Percentiles rank a stretch among this genome's conserved stretches.
These are phyloP conservation scores for Globisporangium radiosum DNA, from an alignment of 352 stramenopile genomes.

Conservation along the genomic window DNA sequence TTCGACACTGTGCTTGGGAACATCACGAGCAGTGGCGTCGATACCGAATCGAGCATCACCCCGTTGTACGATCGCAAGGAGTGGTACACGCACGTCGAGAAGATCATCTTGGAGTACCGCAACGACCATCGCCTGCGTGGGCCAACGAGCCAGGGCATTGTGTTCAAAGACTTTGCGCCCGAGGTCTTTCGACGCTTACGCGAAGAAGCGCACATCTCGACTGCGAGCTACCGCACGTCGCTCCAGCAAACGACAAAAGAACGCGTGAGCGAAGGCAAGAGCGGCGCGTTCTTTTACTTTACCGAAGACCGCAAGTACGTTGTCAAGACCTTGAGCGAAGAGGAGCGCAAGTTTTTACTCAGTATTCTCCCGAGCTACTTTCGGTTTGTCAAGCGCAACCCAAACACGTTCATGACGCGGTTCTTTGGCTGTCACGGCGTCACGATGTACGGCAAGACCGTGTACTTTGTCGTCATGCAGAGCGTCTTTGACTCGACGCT, in stretches of 20 bases:
- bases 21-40: not conserved
- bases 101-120: constrained; percentile 63
- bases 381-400: constrained; percentile 51
- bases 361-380: constrained; percentile 70
- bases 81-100: constrained; percentile 70
- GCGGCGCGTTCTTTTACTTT: constrained; percentile 81
- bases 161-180: constrained; percentile 78
- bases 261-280: constrained; percentile 76
- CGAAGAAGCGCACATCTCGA: constrained; percentile 53
- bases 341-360: constrained; percentile 72
- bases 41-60: constrained; percentile 1
- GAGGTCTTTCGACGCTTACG: constrained; percentile 74
- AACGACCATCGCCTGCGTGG: constrained; percentile 36
- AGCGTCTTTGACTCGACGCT: constrained; percentile 74
- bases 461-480: constrained; percentile 85
- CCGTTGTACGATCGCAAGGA: constrained; percentile 62
- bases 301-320: constrained; percentile 80
- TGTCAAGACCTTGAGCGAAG: constrained; percentile 71
- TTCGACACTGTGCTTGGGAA: too few species aligned
- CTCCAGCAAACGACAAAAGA: constrained; percentile 73
- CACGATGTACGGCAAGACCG: constrained; percentile 82
- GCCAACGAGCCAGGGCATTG: constrained; percentile 40
- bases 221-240: constrained; percentile 55
- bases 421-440: constrained; percentile 78
- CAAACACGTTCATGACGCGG: constrained; percentile 73